Evolutionary conservation across 306 rosid species (phyloP), one percentile per base, ranked within the genome.

Genomic region (Sophora flavescens): DNA sequence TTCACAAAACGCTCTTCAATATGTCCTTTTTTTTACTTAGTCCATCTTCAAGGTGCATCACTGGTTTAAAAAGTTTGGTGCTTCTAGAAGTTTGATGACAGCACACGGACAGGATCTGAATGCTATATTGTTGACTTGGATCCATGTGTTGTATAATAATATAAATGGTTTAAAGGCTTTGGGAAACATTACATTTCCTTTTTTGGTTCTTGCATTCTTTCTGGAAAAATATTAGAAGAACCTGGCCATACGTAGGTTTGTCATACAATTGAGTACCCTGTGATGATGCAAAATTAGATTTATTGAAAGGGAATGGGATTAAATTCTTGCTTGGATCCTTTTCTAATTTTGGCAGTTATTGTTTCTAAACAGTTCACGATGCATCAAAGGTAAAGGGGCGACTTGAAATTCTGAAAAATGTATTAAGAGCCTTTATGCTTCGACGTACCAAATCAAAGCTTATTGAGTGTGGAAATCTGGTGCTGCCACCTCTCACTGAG

Each of bases 401-500:
- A 66, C 86, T 89, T n/a, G 86, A 84, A 74, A 78, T 77, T 74
- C 83, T 92, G 81, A 90, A 84, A 88, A 62, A 84, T 74, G 75
- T 94, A 71, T 63, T 94, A 88, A 88, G 88, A 72, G 93, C 92
- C 56, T 89, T 94, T 74, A 91, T 94, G 93, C 87, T 94, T 62
- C 89, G 98, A 17, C 92, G 98, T 50, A 94, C 98, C 61, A 94
- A 94, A 81, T 79, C 89, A 68, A 87, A 80, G 86, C 98, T 94
- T 56, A 81, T 91, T 47, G 92, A 90, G 72, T 50, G 78, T 78
- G 98, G 98, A 75, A 84, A 77, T 90, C 84, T 94, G 51, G 86
- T 85, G 78, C 83, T 94, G 62, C 98, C 98, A 35, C 86, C 93
- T 54, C 95, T 92, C 63, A 92, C 97, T 70, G 95, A 90, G 88